phyloP scores from a whole-genome alignment of 352 stramenopile genomes.

The Blastocystis sp. region DNA sequence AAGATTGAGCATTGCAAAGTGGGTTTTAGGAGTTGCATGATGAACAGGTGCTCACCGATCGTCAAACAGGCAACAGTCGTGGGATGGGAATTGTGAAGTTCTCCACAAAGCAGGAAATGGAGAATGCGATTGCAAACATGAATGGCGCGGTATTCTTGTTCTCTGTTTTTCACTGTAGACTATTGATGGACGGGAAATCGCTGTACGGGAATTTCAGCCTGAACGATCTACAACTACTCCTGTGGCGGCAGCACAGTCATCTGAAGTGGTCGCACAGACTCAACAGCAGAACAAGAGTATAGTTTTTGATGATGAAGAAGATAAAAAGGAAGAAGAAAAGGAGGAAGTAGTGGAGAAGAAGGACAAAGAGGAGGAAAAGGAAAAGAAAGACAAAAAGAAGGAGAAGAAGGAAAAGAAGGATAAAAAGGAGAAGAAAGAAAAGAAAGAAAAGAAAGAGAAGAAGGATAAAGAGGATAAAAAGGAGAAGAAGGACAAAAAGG shows the following conservation, averaged over 20 bases:
- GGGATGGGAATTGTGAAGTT: background rate
- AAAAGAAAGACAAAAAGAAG: background rate
- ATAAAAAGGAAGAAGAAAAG: conserved; percentile 36
- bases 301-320: background rate
- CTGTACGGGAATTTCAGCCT: background rate
- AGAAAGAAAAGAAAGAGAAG: background rate
- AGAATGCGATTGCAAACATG: conserved; percentile 7
- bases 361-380: background rate
- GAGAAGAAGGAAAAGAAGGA: background rate
- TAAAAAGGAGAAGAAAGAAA: background rate
- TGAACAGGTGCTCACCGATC: background rate
- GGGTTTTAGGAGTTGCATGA: background rate
- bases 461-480: background rate
- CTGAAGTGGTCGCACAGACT: background rate
- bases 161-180: background rate
- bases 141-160: background rate
- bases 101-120: background rate
- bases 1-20: conserved; percentile 16
- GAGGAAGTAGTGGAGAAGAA: background rate
- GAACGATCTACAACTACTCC: background rate
- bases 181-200: background rate
- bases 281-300: background rate
- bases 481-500: background rate
- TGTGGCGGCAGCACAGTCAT: background rate
- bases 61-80: conserved; percentile 15